Conservation (phyloP, 2,329 filamentous ascomycete genomes). For the Parasarocladium wereldwijsianum region DNA sequence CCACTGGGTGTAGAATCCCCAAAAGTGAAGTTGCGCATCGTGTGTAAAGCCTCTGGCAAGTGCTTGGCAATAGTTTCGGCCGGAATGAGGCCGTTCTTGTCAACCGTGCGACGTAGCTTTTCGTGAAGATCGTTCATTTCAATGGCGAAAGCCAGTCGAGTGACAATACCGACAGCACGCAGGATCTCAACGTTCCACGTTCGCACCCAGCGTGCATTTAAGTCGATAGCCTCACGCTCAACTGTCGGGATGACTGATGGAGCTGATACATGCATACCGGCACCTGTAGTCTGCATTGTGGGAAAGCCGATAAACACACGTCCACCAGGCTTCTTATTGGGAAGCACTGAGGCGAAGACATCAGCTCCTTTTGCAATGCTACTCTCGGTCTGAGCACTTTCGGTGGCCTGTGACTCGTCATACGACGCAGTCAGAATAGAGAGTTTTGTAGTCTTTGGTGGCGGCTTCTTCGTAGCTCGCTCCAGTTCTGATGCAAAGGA, state of each 20-base stretch:
- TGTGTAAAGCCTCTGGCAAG: slow-evolving; percentile 67
- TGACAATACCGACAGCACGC: slow-evolving; percentile 77
- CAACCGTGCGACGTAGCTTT: slow-evolving; percentile 36
- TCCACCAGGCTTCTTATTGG: slow-evolving; percentile 66
- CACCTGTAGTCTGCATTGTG: slow-evolving; percentile 90
- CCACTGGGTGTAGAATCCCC: slow-evolving; percentile 78
- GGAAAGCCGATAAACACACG: slow-evolving; percentile 96
- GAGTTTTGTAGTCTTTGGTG: slow-evolving; percentile 73
- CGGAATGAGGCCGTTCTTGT: slow-evolving; percentile 36
- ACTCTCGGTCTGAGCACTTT: slow-evolving; percentile 28
- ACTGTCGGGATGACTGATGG: slow-evolving; percentile 95
- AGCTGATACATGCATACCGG: slow-evolving; percentile 86
- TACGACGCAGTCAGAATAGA: slow-evolving; percentile 86
- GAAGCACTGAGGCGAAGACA: slow-evolving; percentile 81
- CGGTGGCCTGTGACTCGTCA: slow-evolving; percentile 58
- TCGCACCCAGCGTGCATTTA: slow-evolving; percentile 88
- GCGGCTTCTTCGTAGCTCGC: slow-evolving; percentile 91
- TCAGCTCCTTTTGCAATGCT: slow-evolving; percentile 47
- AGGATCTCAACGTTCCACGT: slow-evolving; percentile 94
- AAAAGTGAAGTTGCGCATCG: slow-evolving; percentile 77
- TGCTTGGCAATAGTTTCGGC: slow-evolving; percentile 51
- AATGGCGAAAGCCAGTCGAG: slow-evolving; percentile 71
- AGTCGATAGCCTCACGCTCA: slow-evolving; percentile 88
- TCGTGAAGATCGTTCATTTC: slow-evolving; percentile 68
- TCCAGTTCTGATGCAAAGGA: slow-evolving; percentile 76